Evolutionary conservation across 2,329 filamentous ascomycete species (phyloP), one percentile per base, ranked within the genome.

Genomic region (Ascosphaera apis): DNA sequence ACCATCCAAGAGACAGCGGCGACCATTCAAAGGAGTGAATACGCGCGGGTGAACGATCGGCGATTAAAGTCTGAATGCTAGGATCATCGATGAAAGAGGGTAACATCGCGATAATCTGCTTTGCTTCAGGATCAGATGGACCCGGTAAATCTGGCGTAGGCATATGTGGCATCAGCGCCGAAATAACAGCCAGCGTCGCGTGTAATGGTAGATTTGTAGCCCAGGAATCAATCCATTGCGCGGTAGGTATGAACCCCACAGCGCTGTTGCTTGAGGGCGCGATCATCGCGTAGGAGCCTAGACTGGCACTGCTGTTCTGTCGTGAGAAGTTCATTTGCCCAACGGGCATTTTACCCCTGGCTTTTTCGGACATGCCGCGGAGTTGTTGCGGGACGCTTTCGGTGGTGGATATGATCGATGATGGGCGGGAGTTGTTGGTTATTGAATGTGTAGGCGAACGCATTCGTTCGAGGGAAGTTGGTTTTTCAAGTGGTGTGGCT

Each of bases 1-100:
- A 93, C 88, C 88, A 95, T 34, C 84, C 86, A 35, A 95, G 64
- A 0, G 81, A 78, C 23, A 92, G 62, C 0, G 80, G 75, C 2
- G 83, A 86, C 86, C 86, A 95, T 56, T 92, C 82, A 48, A 95
- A 95, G 11, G 81, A 76, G 50, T 93, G 84, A 12, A 88, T 76
- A 21, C 78, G 69, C 36, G 81, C 66, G 0, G 76, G 65, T 1
- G 72, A 72, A 1, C 78, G 69, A 33, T 92, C 82, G 0, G 54
- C 49, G n/a, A 61, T 49, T 27, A 92, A 70, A 6, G 72, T 75
- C 7, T 72, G 66, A 31, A 91, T 60, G 35, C 69, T 64, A 1
- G 76, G 58, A 31, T 61, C 57, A n/a, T 55, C 53, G 9, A 50
- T 45, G 35, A 60, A 61, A 2, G 55, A 53, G 4, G 57, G 53